Conservation (phyloP, 306 rosid genomes). For the Ceratonia siliqua region DNA sequence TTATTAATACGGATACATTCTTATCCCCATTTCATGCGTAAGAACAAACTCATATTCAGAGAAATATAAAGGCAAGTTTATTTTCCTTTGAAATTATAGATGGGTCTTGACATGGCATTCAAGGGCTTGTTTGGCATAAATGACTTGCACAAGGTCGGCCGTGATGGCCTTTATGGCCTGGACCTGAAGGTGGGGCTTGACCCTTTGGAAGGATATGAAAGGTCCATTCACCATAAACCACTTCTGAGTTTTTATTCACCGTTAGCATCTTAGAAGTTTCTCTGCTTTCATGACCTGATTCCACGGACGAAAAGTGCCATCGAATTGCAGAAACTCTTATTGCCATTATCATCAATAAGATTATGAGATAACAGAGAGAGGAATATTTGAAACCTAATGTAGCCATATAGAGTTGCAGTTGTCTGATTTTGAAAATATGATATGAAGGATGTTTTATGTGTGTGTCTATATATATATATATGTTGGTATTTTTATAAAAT, state of each 20-base stretch:
- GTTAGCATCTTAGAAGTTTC: conserved; percentile 6
- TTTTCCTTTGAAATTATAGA: no score
- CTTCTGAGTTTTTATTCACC: not conserved
- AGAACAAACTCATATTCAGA: no score
- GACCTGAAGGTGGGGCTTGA: conserved; percentile 27
- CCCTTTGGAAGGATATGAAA: conserved; percentile 13
- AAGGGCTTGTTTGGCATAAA: conserved; percentile 23
- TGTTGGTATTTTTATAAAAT: no score
- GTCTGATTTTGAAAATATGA: no score
- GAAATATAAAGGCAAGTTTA: no score
- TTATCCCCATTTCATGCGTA: no score
- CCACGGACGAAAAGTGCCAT: no score
- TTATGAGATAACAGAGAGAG: not conserved
- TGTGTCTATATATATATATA: no score
- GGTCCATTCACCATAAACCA: not conserved
- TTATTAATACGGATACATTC: no score
- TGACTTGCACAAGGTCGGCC: conserved; percentile 7
- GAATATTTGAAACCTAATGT: conserved; percentile 6
- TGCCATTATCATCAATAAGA: not conserved
- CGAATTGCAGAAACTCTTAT: not conserved
- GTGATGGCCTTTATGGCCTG: conserved; percentile 33
- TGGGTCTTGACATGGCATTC: no score
- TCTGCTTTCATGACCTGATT: not conserved
- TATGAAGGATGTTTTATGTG: no score
- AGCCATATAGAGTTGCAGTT: conserved; percentile 25